These are phyloP conservation scores for Gastrodia elata DNA, from an alignment of 106 monocot species.

Conservation along the genomic window DNA sequence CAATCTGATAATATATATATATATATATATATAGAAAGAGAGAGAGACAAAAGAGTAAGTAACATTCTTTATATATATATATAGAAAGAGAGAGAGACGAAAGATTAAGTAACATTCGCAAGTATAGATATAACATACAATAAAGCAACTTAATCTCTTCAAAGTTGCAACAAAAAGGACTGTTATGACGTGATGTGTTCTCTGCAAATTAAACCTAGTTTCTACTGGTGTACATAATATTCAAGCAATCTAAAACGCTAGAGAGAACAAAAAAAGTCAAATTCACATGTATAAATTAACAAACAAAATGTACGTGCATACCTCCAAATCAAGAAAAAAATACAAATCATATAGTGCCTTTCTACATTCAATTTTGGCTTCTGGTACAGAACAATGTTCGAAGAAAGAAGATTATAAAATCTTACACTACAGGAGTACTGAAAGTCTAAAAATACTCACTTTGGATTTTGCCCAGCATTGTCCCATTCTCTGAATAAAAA, in stretches of 20 bases:
- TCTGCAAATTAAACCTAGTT: neutral
- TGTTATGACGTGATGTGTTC: neutral
- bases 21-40: no score
- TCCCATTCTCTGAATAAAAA: neutral
- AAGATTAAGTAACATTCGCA: neutral
- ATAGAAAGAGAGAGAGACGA: neutral
- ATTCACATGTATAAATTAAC: neutral
- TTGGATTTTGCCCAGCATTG: neutral
- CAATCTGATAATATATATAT: constrained; percentile 46
- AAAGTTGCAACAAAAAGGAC: neutral
- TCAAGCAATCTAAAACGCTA: neutral
- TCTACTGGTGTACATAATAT: neutral
- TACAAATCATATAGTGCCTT: neutral
- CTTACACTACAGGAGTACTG: no score
- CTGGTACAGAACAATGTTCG: neutral
- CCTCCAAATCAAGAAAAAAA: neutral
- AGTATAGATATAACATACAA: neutral
- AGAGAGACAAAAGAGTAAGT: no score
- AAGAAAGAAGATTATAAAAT: neutral
- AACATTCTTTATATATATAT: no score
- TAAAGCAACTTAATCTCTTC: neutral
- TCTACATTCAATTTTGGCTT: neutral
- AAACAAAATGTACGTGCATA: neutral
- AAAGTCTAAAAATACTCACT: no score
- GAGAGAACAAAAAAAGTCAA: neutral